These are phyloP conservation scores for Trametes sanguinea DNA, from an alignment of 768 basidiomycete species.

Conservation along the genomic window DNA sequence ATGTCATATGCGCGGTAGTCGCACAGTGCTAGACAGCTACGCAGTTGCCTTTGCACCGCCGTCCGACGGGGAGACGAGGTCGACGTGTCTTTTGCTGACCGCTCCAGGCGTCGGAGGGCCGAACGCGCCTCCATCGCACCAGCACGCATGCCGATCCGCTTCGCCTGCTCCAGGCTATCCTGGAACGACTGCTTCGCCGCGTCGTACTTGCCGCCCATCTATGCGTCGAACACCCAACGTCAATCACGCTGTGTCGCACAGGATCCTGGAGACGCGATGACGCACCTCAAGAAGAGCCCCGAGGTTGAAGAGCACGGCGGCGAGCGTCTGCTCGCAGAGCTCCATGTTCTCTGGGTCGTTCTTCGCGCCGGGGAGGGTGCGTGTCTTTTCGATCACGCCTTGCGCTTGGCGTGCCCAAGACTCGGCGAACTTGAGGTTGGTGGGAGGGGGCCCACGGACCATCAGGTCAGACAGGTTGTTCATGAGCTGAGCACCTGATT, in stretches of 20 bases:
- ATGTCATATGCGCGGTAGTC: no score
- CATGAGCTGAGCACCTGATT: slow-evolving; percentile 48
- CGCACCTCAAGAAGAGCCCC: slow-evolving; percentile 52
- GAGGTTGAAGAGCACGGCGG: slow-evolving; percentile 62
- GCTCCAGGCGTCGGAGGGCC: slow-evolving; percentile 37
- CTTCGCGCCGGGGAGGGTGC: slow-evolving; percentile 22
- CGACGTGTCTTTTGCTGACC: not conserved
- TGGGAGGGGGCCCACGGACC: slow-evolving; percentile 41
- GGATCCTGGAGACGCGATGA: not conserved
- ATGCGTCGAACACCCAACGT: not conserved
- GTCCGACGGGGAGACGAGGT: not conserved
- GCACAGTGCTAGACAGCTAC: no score
- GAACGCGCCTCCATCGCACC: slow-evolving; percentile 39
- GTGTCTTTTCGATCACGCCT: slow-evolving; percentile 25
- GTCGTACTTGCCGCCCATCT: slow-evolving; percentile 39
- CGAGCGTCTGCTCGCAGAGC: slow-evolving; percentile 55
- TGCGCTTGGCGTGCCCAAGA: slow-evolving; percentile 59
- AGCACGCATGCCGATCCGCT: slow-evolving; percentile 34
- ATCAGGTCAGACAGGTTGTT: slow-evolving; percentile 49
- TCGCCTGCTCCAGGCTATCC: slow-evolving; percentile 36
- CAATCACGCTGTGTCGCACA: not conserved
- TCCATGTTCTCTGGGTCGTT: slow-evolving; percentile 11
- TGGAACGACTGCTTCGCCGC: slow-evolving; percentile 35
- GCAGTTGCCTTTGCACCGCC: no score
- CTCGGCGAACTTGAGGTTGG: slow-evolving; percentile 50